phyloP scores from a whole-genome alignment of 1,284 basidiomycete species.

The Ustilago lituana region DNA sequence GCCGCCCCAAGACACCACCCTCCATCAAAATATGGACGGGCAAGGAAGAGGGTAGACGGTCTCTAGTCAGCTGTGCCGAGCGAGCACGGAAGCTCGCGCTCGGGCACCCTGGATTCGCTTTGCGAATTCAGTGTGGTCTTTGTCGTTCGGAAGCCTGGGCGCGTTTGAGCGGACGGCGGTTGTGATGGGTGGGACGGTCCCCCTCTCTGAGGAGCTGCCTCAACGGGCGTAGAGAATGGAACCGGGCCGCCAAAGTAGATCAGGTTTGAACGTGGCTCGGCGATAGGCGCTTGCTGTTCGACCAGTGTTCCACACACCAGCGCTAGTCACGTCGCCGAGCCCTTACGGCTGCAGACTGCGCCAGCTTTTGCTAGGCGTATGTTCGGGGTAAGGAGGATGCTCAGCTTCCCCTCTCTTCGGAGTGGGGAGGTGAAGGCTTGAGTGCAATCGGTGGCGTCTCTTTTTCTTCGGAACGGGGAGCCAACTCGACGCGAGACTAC shows the following conservation, averaged over 20 bases:
- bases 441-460: constrained; percentile 66
- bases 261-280: constrained; percentile 17
- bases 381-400: constrained; percentile 56
- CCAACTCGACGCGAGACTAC: constrained; percentile 66
- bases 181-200: constrained; percentile 2
- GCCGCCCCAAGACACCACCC: constrained; percentile 50
- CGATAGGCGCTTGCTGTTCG: no score
- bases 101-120: constrained; percentile 24
- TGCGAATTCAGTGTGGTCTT: constrained; percentile 12
- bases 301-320: no score
- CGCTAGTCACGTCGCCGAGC: no score
- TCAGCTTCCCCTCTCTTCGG: constrained; percentile 15
- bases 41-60: constrained; percentile 49
- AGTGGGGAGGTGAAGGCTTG: constrained; percentile 48
- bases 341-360: constrained; percentile 30
- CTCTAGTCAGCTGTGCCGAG: constrained; percentile 29
- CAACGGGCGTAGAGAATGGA: constrained; percentile 48
- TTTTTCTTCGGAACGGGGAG: constrained; percentile 28
- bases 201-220: constrained; percentile 19
- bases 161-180: constrained; percentile 5
- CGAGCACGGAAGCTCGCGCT: constrained; percentile 17
- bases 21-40: constrained; percentile 33
- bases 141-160: constrained; percentile 2
- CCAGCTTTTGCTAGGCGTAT: constrained; percentile 37
- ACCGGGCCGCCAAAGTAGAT: constrained; percentile 52